Base-by-base conservation (phyloP, 108 stramenopile genomes). In the Conticribra guillardii region DNA sequence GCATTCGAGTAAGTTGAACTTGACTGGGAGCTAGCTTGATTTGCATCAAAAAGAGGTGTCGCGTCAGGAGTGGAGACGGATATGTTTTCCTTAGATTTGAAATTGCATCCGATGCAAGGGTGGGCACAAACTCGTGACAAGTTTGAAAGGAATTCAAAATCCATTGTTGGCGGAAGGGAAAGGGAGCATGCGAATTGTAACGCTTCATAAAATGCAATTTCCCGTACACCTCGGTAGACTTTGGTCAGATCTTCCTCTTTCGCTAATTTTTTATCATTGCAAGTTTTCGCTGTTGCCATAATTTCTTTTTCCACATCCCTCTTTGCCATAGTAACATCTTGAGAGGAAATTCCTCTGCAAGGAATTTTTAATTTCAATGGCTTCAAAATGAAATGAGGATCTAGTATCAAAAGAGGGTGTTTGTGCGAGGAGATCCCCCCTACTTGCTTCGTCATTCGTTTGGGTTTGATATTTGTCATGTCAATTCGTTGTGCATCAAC, bases 191-290 rank as follows among this genome's bases (percentile, higher is more conserved):
- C 67, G 28, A 67, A 45, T 24, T 60, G 45, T 22, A 90, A 56
- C 21, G 82, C 67, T 67, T 95, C 94, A 69, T 95, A 95, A 57
- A 95, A 95, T 24, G 80, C 84, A 27, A 91, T 48, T 68, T 96
- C 94, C 28, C 91, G 84, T 22, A 90, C 71, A 21, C 90, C 91
- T 27, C 92, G 85, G 67, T 87, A 81, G 23, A 86, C 82, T 15
- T 64, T 76, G 14, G 59, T 82, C 22, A 32, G 41, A 44, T 77
- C 76, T 24, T 57, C 54, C 24, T 61, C 60, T 54, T 61, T 61
- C 1, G 60, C 47, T 4, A 28, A 9, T 16, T 2, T 16, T 19
- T 37, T 32, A 19, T 18, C 28, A 3, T 65, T 52, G 14, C 34
- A 24, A 14, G 3, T 23, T 0, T 60, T 23, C 1, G 4, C 18